Conservation (phyloP, 768 basidiomycete species). For the Ramaria sp. region DNA sequence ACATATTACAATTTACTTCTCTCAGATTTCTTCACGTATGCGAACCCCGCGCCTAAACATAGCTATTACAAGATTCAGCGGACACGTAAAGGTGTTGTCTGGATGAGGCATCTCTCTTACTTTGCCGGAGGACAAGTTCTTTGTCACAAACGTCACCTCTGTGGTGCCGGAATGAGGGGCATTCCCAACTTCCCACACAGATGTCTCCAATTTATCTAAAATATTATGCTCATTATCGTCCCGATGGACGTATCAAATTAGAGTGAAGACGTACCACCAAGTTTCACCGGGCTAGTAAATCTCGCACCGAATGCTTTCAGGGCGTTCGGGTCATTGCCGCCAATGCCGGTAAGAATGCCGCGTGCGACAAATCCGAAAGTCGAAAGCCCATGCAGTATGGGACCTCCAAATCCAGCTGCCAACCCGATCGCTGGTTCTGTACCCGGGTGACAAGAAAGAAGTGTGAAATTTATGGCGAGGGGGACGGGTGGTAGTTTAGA, state of each 20-base stretch:
- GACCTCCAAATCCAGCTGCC: slow-evolving; percentile 68
- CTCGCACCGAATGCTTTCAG: slow-evolving; percentile 61
- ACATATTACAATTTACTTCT: slow-evolving; percentile 31
- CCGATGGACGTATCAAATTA: no score
- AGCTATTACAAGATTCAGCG: slow-evolving; percentile 21
- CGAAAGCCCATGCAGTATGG: slow-evolving; percentile 78
- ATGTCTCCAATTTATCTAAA: slow-evolving; percentile 56
- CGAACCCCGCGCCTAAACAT: slow-evolving; percentile 51
- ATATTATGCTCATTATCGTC: not conserved
- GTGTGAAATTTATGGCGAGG: not conserved
- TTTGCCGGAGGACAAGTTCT: slow-evolving; percentile 50
- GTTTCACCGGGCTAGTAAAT: slow-evolving; percentile 78
- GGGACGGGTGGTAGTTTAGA: no score
- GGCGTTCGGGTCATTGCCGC: slow-evolving; percentile 46
- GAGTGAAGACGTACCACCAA: slow-evolving; percentile 37
- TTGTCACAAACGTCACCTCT: slow-evolving; percentile 55
- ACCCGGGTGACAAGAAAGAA: not conserved
- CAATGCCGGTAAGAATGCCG: slow-evolving; percentile 55
- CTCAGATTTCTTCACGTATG: slow-evolving; percentile 45
- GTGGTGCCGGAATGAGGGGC: slow-evolving; percentile 42
- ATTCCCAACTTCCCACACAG: slow-evolving; percentile 65
- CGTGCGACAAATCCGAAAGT: slow-evolving; percentile 78
- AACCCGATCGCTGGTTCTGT: slow-evolving; percentile 68
- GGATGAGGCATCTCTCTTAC: slow-evolving; percentile 19
- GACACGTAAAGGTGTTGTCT: not conserved